Percentiles rank a stretch among this genome's conserved stretches.
These are phyloP conservation scores for Populus trichocarpa DNA, from an alignment of 441 rosid genomes.

Conservation along the genomic window DNA sequence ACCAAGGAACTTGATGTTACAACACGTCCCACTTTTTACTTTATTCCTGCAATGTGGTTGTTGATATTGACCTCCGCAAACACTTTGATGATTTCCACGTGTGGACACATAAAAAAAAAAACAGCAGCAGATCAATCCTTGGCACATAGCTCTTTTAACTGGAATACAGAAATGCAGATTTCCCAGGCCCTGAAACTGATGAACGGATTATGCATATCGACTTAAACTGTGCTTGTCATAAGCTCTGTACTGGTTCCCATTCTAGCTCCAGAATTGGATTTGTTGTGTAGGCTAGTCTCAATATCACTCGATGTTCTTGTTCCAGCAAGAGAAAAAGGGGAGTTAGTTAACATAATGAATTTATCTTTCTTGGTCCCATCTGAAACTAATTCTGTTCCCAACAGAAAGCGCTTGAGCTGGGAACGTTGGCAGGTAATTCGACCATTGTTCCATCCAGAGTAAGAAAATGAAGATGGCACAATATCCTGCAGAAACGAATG, in stretches of 20 bases:
- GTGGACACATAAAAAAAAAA: background rate
- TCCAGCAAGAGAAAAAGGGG: slow-evolving; percentile 39
- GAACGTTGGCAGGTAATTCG: slow-evolving; percentile 80
- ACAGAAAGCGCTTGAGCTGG: slow-evolving; percentile 66
- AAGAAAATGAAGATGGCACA: slow-evolving; percentile 60
- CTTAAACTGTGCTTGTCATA: slow-evolving; percentile 47
- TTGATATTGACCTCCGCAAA: slow-evolving; percentile 3
- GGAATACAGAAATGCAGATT: slow-evolving; percentile 15
- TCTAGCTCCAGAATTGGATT: slow-evolving; percentile 30
- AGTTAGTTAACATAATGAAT: slow-evolving; percentile 53
- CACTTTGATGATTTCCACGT: background rate
- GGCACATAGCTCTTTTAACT: slow-evolving; percentile 4
- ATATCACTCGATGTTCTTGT: slow-evolving; percentile 34
- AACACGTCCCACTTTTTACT: background rate
- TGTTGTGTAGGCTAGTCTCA: slow-evolving; percentile 22
- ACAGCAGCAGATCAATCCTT: slow-evolving; percentile 1
- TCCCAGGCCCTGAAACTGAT: slow-evolving; percentile 15
- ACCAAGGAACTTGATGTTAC: background rate
- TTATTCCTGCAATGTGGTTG: background rate
- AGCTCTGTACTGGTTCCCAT: slow-evolving; percentile 46
- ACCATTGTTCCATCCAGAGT: slow-evolving; percentile 81
- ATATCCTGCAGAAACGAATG: slow-evolving; percentile 64
- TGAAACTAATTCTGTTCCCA: slow-evolving; percentile 43
- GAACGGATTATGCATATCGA: slow-evolving; percentile 1
- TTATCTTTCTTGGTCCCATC: slow-evolving; percentile 37